These are phyloP conservation scores for Nakazawaea pomicola DNA, from an alignment of 805 yeast species.

Conservation along the genomic window DNA sequence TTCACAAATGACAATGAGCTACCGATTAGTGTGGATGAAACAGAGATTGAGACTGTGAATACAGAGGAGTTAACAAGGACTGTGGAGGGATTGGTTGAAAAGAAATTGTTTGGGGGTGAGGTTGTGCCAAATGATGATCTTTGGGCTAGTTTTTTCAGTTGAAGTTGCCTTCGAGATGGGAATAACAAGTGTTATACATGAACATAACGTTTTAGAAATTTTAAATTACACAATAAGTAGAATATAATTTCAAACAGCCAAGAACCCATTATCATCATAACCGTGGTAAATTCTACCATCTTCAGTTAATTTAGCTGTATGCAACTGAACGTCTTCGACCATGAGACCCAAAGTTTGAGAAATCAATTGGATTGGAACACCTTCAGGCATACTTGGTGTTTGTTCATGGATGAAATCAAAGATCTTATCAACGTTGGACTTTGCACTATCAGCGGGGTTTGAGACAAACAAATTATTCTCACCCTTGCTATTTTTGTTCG, in stretches of 20 bases:
- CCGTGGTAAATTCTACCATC: conserved; percentile 68
- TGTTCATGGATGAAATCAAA: conserved; percentile 43
- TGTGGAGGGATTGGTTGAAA: conserved; percentile 43
- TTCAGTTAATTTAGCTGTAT: conserved; percentile 53
- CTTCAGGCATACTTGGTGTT: conserved; percentile 61
- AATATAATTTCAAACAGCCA: conserved; percentile 52
- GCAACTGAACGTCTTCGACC: conserved; percentile 42
- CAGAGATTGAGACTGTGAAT: conserved; percentile 41
- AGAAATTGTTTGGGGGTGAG: conserved; percentile 49
- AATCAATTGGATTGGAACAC: conserved; percentile 64
- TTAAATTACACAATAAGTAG: conserved; percentile 21
- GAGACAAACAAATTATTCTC: conserved; percentile 35
- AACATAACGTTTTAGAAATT: background rate
- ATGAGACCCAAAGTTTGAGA: conserved; percentile 49
- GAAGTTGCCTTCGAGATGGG: too few species aligned
- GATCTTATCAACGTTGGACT: conserved; percentile 37
- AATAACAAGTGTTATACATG: too few species aligned
- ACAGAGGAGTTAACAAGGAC: conserved; percentile 51
- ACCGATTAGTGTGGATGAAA: conserved; percentile 15
- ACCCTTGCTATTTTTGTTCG: conserved; percentile 17
- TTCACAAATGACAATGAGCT: too few species aligned
- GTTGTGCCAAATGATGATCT: conserved; percentile 51
- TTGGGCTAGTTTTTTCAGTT: conserved; percentile 56
- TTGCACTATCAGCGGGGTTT: conserved; percentile 26
- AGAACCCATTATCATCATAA: conserved; percentile 57